Evolutionary conservation across 345 rosid species (phyloP).

Genomic region (Erysimum cheiranthoides): DNA sequence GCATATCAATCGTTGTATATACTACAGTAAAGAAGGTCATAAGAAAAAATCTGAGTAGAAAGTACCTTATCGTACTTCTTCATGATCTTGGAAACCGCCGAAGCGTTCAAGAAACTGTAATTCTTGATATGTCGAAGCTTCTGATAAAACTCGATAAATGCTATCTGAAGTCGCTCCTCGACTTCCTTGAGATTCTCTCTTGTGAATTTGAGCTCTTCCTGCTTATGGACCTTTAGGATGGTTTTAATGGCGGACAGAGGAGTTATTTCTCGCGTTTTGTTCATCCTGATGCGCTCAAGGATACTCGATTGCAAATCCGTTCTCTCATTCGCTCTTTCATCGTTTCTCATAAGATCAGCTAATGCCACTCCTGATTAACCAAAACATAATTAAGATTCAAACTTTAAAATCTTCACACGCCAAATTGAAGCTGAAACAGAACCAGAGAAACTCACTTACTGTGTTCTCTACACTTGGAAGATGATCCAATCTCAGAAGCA

Average conservation of each 20-base stretch:
- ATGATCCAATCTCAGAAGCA: conserved; percentile 23
- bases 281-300: conserved; percentile 56
- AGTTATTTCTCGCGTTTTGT: conserved; percentile 49
- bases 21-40: background rate
- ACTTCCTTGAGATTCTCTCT: conserved; percentile 50
- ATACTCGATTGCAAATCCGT: conserved; percentile 31
- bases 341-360: conserved; percentile 24
- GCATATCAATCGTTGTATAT: background rate
- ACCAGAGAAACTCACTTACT: conserved; percentile 37
- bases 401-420: background rate
- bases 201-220: conserved; percentile 47
- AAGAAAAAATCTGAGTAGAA: background rate
- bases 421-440: background rate
- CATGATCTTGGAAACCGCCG: conserved; percentile 50
- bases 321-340: background rate
- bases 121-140: conserved; percentile 68
- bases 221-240: conserved; percentile 47
- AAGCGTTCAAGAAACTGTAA: conserved; percentile 56
- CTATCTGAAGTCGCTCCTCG: conserved; percentile 53
- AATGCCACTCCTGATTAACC: conserved; percentile 21
- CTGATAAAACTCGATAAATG: conserved; percentile 61
- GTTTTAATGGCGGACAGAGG: conserved; percentile 65
- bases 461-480: conserved; percentile 29
- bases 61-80: conserved; percentile 61
- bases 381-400: conserved; percentile 13